Base-by-base conservation (phyloP, 2,329 filamentous ascomycete genomes). In the Madurella mycetomatis region DNA sequence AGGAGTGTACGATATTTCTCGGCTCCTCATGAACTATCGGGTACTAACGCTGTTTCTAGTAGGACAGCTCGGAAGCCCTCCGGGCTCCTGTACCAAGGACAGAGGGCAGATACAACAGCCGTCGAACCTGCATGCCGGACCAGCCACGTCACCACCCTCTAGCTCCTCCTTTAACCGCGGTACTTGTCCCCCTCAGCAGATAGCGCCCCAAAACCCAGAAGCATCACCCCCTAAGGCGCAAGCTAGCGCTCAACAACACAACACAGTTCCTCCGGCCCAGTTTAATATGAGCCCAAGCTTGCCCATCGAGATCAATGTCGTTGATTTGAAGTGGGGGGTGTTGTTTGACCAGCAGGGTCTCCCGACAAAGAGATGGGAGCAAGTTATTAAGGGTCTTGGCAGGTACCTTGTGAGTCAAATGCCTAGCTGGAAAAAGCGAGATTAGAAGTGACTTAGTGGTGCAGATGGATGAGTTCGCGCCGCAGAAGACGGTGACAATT, bases 281-380 rank as follows among this genome's bases (percentile, higher is more conserved):
- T n/a, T 30, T 9, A 30, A 34, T 4, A 9, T 25, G 15, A 19
- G 15, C 2, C n/a, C 39, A 17, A 12, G 41, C 12, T 42, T 43
- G 4, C 41, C 47, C 12, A 64, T 71, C 32, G 81, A 83, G 55
- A 67, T 78, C 57, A 84, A 80, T 1, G 80, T 81, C 1, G 69
- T 87, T 30, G 88, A 92, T 66, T 82, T 80, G 65, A 85, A 62
- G 85, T 95, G 90, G 90, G 87, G 88, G 5, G 76, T 76, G 9
- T 69, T 95, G 2, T 95, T 95, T 65, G 83, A 87, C 45, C 73
- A 76, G 2, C 76, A 84, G 30, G 87, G 85, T 0, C 77, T 80
- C 53, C 83, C 88, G 1, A 92, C 89, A 0, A 70, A 76, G 46
- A 78, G 88, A 49, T 76, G 92, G 15, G 81, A 81, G 0, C 82